phyloP scores from a whole-genome alignment of 257 asterid species.

The Solanum rostratum region DNA sequence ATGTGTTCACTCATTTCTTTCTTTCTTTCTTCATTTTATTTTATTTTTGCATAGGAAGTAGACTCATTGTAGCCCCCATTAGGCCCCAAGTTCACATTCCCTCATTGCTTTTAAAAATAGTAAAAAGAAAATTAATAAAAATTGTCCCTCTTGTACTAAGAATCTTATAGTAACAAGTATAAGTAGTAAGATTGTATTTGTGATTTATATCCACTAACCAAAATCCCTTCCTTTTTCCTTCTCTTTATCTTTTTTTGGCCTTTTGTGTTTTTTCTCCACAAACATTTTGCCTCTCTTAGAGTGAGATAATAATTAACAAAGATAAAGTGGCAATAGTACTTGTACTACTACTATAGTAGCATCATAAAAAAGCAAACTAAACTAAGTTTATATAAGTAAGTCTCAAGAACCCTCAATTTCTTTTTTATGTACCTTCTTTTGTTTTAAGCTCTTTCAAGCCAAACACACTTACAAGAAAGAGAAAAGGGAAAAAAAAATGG shows the following conservation, averaged over 20 bases:
- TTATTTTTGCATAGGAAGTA: background rate
- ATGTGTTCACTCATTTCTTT: background rate
- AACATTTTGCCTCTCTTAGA: slow-evolving; percentile 38
- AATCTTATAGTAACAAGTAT: slow-evolving; percentile 27
- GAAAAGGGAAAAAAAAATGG: slow-evolving; percentile 24
- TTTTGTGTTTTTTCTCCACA: slow-evolving; percentile 40
- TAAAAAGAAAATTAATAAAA: background rate
- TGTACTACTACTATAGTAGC: background rate
- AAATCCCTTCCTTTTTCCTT: slow-evolving; percentile 22
- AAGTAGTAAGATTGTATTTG: background rate
- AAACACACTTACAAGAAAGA: slow-evolving; percentile 1
- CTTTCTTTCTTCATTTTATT: background rate
- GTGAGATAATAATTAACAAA: slow-evolving; percentile 9
- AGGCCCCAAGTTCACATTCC: slow-evolving; percentile 33
- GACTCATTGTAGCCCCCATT: slow-evolving; percentile 6
- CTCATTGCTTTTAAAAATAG: slow-evolving; percentile 10
- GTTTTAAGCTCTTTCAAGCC: slow-evolving; percentile 11
- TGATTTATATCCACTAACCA: slow-evolving; percentile 38
- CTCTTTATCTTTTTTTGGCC: slow-evolving; percentile 54
- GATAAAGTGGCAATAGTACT: background rate
- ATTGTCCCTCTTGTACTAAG: slow-evolving; percentile 27
- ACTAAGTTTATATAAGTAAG: slow-evolving; percentile 7
- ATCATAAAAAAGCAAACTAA: slow-evolving; percentile 1
- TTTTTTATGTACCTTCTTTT: slow-evolving; percentile 27
- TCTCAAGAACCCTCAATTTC: slow-evolving; percentile 26